Conservation (phyloP, 202 grass and related monocot genomes). For the Zizania palustris region DNA sequence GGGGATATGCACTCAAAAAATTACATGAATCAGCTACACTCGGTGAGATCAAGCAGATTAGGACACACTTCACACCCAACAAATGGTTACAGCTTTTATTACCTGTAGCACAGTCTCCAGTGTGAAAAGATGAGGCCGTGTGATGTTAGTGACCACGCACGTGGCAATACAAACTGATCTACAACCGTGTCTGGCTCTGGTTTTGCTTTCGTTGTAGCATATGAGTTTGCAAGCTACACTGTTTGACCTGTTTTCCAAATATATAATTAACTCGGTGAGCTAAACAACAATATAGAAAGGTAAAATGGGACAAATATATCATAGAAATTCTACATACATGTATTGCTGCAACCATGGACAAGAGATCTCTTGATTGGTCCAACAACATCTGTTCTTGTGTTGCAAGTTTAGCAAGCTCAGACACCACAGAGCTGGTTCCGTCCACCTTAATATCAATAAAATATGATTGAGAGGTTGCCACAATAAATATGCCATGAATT, state of each 20-base stretch:
- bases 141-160: slow-evolving; percentile 81
- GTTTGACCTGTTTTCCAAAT: slow-evolving; percentile 70
- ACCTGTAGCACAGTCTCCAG: slow-evolving; percentile 64
- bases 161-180: slow-evolving; percentile 56
- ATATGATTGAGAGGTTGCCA: not conserved
- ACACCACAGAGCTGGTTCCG: slow-evolving; percentile 72
- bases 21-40: slow-evolving; percentile 73
- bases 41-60: slow-evolving; percentile 57
- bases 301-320: not conserved
- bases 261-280: slow-evolving; percentile 27
- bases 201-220: slow-evolving; percentile 83
- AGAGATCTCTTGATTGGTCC: slow-evolving; percentile 84
- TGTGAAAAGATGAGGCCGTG: slow-evolving; percentile 78
- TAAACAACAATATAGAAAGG: not conserved
- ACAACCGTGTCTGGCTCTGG: slow-evolving; percentile 49
- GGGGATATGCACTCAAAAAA: slow-evolving; percentile 78
- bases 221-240: slow-evolving; percentile 85
- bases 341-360: slow-evolving; percentile 79
- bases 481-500: not conserved
- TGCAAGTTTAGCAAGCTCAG: slow-evolving; percentile 78
- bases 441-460: slow-evolving; percentile 66
- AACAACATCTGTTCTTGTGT: slow-evolving; percentile 80
- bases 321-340: slow-evolving; percentile 58
- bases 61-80: slow-evolving; percentile 59
- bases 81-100: slow-evolving; percentile 72